phyloP scores from a whole-genome alignment of 495 filamentous ascomycete genomes.

The Darksidea phi region DNA sequence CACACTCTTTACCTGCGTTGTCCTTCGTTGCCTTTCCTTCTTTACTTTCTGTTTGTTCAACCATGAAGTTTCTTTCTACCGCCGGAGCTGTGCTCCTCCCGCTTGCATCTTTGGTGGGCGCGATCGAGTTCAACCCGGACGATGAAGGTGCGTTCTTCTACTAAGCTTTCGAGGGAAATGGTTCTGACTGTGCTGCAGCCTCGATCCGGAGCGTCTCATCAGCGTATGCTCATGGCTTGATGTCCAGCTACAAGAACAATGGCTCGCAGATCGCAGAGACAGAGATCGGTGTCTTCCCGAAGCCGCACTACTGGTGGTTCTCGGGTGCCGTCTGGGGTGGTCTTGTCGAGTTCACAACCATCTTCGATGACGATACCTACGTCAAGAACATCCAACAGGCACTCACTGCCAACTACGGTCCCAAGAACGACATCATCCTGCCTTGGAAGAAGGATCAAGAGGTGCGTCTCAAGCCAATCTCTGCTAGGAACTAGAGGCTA shows the following conservation, averaged over 20 bases:
- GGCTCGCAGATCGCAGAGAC: slow-evolving; percentile 8
- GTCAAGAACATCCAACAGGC: slow-evolving; percentile 39
- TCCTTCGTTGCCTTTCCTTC: background rate
- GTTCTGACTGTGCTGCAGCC: slow-evolving; percentile 33
- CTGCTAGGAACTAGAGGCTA: background rate
- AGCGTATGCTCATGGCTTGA: slow-evolving; percentile 53
- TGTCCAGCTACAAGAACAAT: slow-evolving; percentile 42
- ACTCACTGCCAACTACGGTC: slow-evolving; percentile 43
- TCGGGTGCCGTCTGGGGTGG: slow-evolving; percentile 40
- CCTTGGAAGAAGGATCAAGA: slow-evolving; percentile 31
- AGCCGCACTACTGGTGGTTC: slow-evolving; percentile 48
- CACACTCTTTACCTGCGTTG: slow-evolving; percentile 22
- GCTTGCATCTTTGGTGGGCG: slow-evolving; percentile 16
- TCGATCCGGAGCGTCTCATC: slow-evolving; percentile 53
- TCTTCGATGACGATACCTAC: slow-evolving; percentile 41
- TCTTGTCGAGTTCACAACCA: slow-evolving; percentile 35
- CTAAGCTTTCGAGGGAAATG: too few species aligned
- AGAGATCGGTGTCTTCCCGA: slow-evolving; percentile 37
- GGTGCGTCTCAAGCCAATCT: slow-evolving; percentile 5
- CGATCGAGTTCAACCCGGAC: slow-evolving; percentile 47
- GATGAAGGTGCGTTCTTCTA: slow-evolving; percentile 42
- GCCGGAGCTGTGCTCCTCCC: slow-evolving; percentile 29
- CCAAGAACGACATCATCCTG: slow-evolving; percentile 41
- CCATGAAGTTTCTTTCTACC: slow-evolving; percentile 25
- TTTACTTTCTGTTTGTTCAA: slow-evolving; percentile 6